These are phyloP conservation scores for Alternaria brassicicola DNA, from an alignment of 2,329 filamentous ascomycete genomes.

Conservation along the genomic window DNA sequence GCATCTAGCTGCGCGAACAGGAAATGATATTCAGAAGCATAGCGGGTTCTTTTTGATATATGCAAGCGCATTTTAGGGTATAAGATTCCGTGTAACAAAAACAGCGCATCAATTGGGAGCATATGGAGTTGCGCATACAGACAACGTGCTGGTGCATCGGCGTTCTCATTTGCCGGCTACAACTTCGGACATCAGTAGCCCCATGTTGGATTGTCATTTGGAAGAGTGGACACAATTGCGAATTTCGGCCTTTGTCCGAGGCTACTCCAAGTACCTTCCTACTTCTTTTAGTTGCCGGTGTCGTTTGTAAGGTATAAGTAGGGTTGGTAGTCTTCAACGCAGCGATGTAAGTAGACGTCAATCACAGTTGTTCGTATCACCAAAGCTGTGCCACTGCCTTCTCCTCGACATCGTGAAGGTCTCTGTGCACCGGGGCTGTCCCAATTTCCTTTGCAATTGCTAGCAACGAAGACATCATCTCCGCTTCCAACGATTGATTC, in stretches of 20 bases:
- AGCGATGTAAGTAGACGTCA: constrained; percentile 11
- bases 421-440: not conserved
- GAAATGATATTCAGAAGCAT: constrained; percentile 10
- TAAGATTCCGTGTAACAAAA: constrained; percentile 29
- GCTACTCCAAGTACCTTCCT: constrained; percentile 8
- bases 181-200: constrained; percentile 19
- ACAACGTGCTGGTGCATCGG: constrained; percentile 33
- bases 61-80: constrained; percentile 18
- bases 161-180: constrained; percentile 37
- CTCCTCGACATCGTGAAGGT: not conserved
- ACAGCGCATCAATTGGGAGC: constrained; percentile 18
- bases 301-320: constrained; percentile 10
- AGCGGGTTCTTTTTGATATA: constrained; percentile 16
- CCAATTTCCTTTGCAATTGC: not conserved
- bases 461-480: not conserved
- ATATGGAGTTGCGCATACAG: constrained; percentile 16
- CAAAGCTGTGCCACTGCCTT: not conserved
- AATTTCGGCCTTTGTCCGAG: constrained; percentile 6
- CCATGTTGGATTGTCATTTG: constrained; percentile 13
- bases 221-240: constrained; percentile 8
- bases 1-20: not conserved
- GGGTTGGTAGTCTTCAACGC: constrained; percentile 6
- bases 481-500: not conserved
- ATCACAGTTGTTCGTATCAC: constrained; percentile 6
- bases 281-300: not conserved